phyloP scores from a whole-genome alignment of 2,329 filamentous ascomycete species.

The Coniochaeta ligniaria region DNA sequence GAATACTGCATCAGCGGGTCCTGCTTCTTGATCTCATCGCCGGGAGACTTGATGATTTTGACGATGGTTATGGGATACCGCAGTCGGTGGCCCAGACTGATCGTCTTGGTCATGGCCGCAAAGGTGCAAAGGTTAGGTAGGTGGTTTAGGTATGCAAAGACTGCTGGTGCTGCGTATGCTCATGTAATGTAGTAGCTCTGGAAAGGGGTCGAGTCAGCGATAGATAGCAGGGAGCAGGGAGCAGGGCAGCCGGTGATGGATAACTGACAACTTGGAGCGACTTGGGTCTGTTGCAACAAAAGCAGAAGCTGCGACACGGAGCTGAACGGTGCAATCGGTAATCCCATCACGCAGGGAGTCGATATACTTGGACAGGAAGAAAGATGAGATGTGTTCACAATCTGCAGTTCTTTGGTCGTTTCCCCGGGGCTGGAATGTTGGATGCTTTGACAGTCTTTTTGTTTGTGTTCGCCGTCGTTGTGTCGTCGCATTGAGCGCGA shows the following conservation, averaged over 20 bases:
- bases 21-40: slow-evolving; percentile 68
- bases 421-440: neutral
- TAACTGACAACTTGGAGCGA: neutral
- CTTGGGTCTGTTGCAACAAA: neutral
- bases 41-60: slow-evolving; percentile 68
- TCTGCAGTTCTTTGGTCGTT: neutral
- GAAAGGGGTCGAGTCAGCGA: neutral
- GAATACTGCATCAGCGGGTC: slow-evolving; percentile 80
- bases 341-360: neutral
- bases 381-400: neutral
- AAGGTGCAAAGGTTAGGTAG: neutral
- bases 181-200: neutral
- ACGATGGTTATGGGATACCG: slow-evolving; percentile 86
- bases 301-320: neutral
- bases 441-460: neutral
- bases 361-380: neutral
- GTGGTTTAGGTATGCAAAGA: neutral
- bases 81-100: slow-evolving; percentile 16
- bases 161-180: neutral
- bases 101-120: slow-evolving; percentile 14
- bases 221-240: no score
- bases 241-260: neutral
- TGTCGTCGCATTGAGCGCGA: neutral
- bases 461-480: neutral
- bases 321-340: slow-evolving; percentile 1